Evolutionary conservation across 2,329 filamentous ascomycete species (phyloP), one percentile per base, ranked within the genome.

Genomic region (Stagonosporopsis rhizophila): DNA sequence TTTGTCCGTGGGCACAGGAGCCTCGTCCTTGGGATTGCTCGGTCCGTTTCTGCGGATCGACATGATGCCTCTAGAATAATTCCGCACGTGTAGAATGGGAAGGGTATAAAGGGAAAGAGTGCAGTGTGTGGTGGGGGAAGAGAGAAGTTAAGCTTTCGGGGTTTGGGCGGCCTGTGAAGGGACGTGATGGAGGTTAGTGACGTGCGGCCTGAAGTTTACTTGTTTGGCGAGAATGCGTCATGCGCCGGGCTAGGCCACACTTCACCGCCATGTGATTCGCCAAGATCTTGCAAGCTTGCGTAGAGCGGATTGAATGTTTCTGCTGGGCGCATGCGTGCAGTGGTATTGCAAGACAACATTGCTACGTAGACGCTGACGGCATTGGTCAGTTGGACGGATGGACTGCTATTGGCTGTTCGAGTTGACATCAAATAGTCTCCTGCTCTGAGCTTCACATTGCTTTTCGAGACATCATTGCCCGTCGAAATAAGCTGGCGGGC

Each of bases 11-110:
- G 53, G 53, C 53, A 49, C 44, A 19, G 55, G 39, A 15, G 55
- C 54, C 12, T 41, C 34, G 50, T 56, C 47, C 73, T 52, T 74
- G 75, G 73, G 81, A 38, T 44, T 56, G 48, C 17, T 47, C 7
- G 48, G 44, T 47, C 53, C 53, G 22, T 56, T 56, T 48, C 53
- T 56, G 44, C 53, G 53, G 12, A 47, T 56, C 53, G 53, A 47
- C 53, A 56, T 56, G 19, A 11, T 41, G 35, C 22, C 42, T 56
- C 19, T 38, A 28, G 12, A 34, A 28, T 14, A 4, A 23, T 45
- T 22, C 6, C 23, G 17, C 15, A 15, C 23, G 19, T 20, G n/a
- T 14, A n/a, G 8, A 39, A 20, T 23, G n/a, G 20, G 14, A 5
- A 17, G 30, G 20, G 20, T 40, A 22, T 11, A 42, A 12, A 25